Conservation (phyloP, 2,329 filamentous ascomycete species). For the Fusarium nurragi region DNA sequence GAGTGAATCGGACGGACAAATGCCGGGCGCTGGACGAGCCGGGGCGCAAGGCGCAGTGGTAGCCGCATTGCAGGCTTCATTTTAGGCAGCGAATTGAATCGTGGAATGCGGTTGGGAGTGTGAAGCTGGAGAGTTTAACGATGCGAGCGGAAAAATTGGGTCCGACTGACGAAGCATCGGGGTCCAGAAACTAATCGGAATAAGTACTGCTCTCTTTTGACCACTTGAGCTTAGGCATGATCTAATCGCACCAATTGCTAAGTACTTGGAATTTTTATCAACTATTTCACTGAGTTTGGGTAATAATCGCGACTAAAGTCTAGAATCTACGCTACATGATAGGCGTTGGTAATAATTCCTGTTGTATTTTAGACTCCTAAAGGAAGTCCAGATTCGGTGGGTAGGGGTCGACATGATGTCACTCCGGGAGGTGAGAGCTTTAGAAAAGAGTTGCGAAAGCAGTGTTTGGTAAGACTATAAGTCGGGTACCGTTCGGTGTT, state of each 20-base stretch:
- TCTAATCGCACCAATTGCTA: not conserved
- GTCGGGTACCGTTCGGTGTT: not conserved
- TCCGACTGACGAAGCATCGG: conserved; percentile 9
- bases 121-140: conserved; percentile 16
- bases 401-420: conserved; percentile 40
- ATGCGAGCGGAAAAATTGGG: conserved; percentile 38
- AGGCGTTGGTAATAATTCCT: not conserved
- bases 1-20: conserved; percentile 48
- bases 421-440: conserved; percentile 13
- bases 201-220: not conserved
- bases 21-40: conserved; percentile 31
- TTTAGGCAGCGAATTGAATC: conserved; percentile 16
- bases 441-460: not conserved
- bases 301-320: not conserved
- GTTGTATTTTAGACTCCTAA: not conserved
- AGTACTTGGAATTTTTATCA: not conserved
- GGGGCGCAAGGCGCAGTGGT: conserved; percentile 50
- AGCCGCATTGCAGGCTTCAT: conserved; percentile 57
- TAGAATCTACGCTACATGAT: not conserved
- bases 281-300: not conserved
- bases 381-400: conserved; percentile 10
- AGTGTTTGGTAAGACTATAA: too few relatives aligned
- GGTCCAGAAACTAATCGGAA: not conserved
- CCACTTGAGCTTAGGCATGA: not conserved
- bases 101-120: conserved; percentile 8